Percentiles rank a stretch among this genome's conserved stretches.
phyloP scores from a whole-genome alignment of 805 yeast species.

The Sugiyamaella boreocaroliniensis region DNA sequence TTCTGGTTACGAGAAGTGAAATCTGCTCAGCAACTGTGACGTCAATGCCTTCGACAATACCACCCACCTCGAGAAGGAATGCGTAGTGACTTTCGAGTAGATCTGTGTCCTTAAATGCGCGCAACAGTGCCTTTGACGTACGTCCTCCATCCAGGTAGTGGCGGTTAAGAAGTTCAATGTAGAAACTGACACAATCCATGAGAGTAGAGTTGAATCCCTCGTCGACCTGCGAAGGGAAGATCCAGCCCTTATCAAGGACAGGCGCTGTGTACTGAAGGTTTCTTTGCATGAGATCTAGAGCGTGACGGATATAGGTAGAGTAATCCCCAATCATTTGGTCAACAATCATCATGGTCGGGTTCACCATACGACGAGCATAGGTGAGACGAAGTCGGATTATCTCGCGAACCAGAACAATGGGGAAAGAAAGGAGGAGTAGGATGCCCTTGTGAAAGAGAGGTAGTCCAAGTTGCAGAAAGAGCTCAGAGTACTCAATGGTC shows the following conservation, averaged over 20 bases:
- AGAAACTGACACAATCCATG: conserved; percentile 64
- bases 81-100: conserved; percentile 79
- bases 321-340: conserved; percentile 90
- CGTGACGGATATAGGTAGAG: conserved; percentile 65
- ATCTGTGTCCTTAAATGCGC: conserved; percentile 88
- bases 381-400: conserved; percentile 64
- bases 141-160: conserved; percentile 72
- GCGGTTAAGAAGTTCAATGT: conserved; percentile 61
- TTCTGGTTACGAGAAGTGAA: conserved; percentile 54
- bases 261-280: conserved; percentile 48
- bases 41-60: conserved; percentile 73
- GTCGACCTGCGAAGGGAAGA: conserved; percentile 57
- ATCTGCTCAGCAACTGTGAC: conserved; percentile 75
- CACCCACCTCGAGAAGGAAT: conserved; percentile 69
- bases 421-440: conserved; percentile 56
- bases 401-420: conserved; percentile 72
- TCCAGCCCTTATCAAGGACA: conserved; percentile 60
- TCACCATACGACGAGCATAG: conserved; percentile 70
- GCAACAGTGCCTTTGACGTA: conserved; percentile 48
- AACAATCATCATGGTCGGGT: conserved; percentile 91
- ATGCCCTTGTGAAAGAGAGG: conserved; percentile 60
- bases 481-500: conserved; percentile 51
- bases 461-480: conserved; percentile 60
- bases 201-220: conserved; percentile 59
- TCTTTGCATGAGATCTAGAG: conserved; percentile 66